These are phyloP conservation scores for Agarophyton chilense DNA, from an alignment of 23 red algal genomes.

Conservation along the genomic window DNA sequence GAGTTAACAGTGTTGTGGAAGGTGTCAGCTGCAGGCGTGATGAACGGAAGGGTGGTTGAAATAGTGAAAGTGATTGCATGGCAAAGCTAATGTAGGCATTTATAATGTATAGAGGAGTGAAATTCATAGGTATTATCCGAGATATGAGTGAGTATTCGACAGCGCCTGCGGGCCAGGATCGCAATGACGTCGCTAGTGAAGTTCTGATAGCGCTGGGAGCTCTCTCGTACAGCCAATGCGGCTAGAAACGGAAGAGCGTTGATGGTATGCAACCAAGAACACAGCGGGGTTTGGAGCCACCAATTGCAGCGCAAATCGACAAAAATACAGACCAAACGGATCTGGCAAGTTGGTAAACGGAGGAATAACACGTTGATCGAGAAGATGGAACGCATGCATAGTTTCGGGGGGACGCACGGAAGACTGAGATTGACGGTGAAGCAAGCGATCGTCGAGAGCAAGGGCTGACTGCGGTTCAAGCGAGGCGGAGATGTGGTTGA, in stretches of 20 bases:
- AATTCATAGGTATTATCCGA: constrained; percentile 50
- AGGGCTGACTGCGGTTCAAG: constrained; percentile 1
- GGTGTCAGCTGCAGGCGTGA: constrained; percentile 31
- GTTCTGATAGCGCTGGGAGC: constrained; percentile 24
- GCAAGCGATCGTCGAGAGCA: background rate
- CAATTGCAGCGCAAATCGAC: no score
- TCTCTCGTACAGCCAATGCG: constrained; percentile 47
- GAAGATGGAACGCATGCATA: constrained; percentile 10
- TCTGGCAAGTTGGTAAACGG: no score
- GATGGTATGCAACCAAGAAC: constrained; percentile 21
- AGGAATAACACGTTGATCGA: constrained; percentile 12
- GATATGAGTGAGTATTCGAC: constrained; percentile 23
- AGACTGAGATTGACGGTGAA: background rate
- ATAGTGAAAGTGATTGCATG: constrained; percentile 54
- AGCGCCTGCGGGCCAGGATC: background rate
- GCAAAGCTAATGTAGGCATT: no score
- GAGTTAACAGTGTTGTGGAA: no score
- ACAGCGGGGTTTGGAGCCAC: no score
- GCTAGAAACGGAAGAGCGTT: constrained; percentile 31
- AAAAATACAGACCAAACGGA: no score
- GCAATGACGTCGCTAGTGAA: constrained; percentile 34
- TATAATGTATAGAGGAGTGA: no score
- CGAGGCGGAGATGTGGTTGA: background rate
- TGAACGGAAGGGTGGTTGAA: constrained; percentile 25
- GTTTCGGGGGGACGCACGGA: background rate